Evolutionary conservation across 2,329 filamentous ascomycete genomes (phyloP), one percentile per base, ranked within the genome.

Genomic region (Paraphoma chrysanthemicola): DNA sequence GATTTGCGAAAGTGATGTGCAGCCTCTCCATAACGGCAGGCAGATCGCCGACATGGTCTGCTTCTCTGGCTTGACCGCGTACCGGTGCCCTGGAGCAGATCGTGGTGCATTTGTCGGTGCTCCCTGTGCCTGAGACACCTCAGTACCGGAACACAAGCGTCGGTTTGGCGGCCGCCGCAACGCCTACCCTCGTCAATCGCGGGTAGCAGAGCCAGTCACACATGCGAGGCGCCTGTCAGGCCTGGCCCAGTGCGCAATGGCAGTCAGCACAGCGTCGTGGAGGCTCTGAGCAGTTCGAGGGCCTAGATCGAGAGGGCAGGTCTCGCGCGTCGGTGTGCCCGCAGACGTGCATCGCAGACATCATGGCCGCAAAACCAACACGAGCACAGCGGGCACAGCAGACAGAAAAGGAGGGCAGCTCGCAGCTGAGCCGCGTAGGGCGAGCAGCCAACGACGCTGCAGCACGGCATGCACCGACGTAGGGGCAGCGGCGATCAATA

Each of bases 11-110:
- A 31, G 18, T n/a, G 41, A 42, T 53, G 55, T 59, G 61, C 56
- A 64, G 61, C 61, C 56, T 62, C n/a, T n/a, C n/a, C 58, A 50
- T 54, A 50, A 53, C 53, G 33, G 52, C 42, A 58, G 54, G 36
- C 46, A 62, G 64, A 68, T 69, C 67, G 68, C 59, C 68, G 64
- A 69, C 33, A 44, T 59, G 43, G 53, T 60, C 33, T 57, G 51
- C 57, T 64, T 59, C 56, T 61, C 44, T 44, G 48, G 46, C 54
- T 42, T 41, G 46, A 57, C 55, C 45, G 18, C 44, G 53, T 53
- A 51, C 62, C 56, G 49, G 45, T 38, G 42, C 52, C 56, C 56
- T 57, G 54, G 60, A 60, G 46, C 47, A 52, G 53, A 56, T 46
- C 38, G 43, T 41, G 39, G 47, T 58, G 62, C 57, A 67, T 54